Base-by-base conservation (phyloP, 768 basidiomycete genomes). In the Amanita muscaria region DNA sequence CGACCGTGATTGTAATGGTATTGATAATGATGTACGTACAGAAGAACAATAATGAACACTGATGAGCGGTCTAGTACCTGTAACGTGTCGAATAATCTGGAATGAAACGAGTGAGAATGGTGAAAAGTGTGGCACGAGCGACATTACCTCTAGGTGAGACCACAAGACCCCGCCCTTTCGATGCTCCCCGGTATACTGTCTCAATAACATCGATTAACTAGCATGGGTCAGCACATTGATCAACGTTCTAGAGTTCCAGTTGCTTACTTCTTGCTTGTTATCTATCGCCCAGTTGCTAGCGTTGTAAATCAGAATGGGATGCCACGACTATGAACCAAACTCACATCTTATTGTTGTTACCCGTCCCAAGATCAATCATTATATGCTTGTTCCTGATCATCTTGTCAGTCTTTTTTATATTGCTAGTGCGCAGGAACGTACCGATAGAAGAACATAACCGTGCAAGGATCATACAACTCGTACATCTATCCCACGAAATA, bases 351-450 rank as follows among this genome's bases (percentile, higher is more conserved):
- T 97, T 97, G 67, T 97, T 97, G 65, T 98, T 96, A 72, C 93
- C 93, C 40, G 93, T 98, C n/a, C 92, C 93, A 52, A 98, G 67
- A 77, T 97, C 96, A 58, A 99, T 97, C 94, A 98, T 98, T 67
- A 98, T 98, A 60, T 98, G 96, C 61, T 98, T 96, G 64, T 94
- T 94, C 33, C 93, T 94, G 55, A n/a, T n/a, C 0, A 24, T 29
- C 6, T 11, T 9, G 16, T 11, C 12, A 10, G 25, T 10, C 40
- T 44, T 32, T 15, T 8, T 41, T 40, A 16, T 6, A 29, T 16
- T 9, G 8, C 48, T 8, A 15, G 5, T n/a, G 14, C 8, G 30
- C 39, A 1, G 32, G 44, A 21, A 56, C 83, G 33, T 53, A 93
- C 91, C 91, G 82, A 65, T 94, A 96, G 70, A 96, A 94, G 73